Evolutionary conservation across 805 yeast genomes (phyloP), one percentile per base, ranked within the genome.

Genomic region (Candida maesae): DNA sequence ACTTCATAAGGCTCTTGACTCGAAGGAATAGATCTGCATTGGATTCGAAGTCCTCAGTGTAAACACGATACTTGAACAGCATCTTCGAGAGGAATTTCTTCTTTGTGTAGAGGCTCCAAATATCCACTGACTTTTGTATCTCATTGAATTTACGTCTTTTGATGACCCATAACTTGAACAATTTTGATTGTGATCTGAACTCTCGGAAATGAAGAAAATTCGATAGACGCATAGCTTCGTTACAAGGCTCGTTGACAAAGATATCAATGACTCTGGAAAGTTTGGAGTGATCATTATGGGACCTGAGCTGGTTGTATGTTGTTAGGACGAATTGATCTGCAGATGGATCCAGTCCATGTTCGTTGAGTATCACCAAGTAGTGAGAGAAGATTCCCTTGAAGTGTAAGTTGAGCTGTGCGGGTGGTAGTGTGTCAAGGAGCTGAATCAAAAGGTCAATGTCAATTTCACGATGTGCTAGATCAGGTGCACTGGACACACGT

Each of bases 141-240:
- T 55, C 58, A 2, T 28, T 14, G 13, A 35, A 33, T 29, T 49
- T 52, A 3, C 58, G 39, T 10, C 35, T 29, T 31, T 52, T 56
- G 8, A 51, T 41, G 9, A 49, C 4, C 60, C 58, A 52, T 4
- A 46, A n/a, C 13, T 41, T 50, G 28, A 51, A 43, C 8, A 37
- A 25, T 7, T 35, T 32, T 2, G 16, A 6, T 32, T 44, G 35
- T 1, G 25, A 11, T 4, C 42, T 29, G 20, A 27, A 37, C 3
- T 51, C 53, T 16, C 38, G 41, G 29, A 47, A 51, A 26, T 51
- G 43, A 11, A 39, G 31, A 13, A 46, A 44, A 31, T 53, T 45
- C 8, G 59, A 41, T n/a, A 57, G 37, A 19, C 44, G 50, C 57
- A 57, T 56, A 2, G 56, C 58, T 12, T 51, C 50, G 30, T 54